Evolutionary conservation across 129 eudicot genomes (phyloP), one percentile per base, ranked within the genome.

Genomic region (Kitagawia praeruptora): DNA sequence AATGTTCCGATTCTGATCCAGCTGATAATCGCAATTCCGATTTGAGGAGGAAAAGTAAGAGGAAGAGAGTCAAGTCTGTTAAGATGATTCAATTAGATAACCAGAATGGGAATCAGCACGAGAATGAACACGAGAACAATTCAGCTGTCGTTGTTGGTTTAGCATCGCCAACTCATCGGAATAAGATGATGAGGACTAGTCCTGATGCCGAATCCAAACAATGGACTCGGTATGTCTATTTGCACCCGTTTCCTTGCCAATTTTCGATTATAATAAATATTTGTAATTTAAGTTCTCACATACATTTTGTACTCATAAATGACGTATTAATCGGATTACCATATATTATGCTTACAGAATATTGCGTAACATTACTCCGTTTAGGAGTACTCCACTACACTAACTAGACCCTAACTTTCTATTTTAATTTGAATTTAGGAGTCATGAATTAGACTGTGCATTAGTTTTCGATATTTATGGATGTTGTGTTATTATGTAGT

Each of bases 1-100:
- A 82, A 89, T 46, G 49, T 11, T 46, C 15, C 77, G 81, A 84
- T 79, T 80, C 91, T 37, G 88, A 87, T 75, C 89, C 88, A 46
- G 15, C 49, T 2, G 49, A 46, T 46, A 88, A 89, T 91, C 40
- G 85, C 87, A 64, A 89, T 89, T 23, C 88, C 54, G 61, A 51
- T 18, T 51, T 51, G 16, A 46, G 49, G 49, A 71, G 49, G 31
- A 85, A 80, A 85, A 73, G 53, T 21, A 88, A 88, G 83, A 84
- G 77, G 82, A 89, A 85, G 89, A 83, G 54, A 64, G 46, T 76
- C 4, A 83, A 48, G 78, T 21, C 70, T 51, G 74, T 72, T 21
- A 92, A 86, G 83, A 75, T 85, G 70, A 66, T 74, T 47, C 85
- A 84, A 73, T 80, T 85, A 46, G 49, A 46, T 12, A 46, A 46